Conservation (phyloP, 1,284 basidiomycete species). For the Moesziomyces aphidis region DNA sequence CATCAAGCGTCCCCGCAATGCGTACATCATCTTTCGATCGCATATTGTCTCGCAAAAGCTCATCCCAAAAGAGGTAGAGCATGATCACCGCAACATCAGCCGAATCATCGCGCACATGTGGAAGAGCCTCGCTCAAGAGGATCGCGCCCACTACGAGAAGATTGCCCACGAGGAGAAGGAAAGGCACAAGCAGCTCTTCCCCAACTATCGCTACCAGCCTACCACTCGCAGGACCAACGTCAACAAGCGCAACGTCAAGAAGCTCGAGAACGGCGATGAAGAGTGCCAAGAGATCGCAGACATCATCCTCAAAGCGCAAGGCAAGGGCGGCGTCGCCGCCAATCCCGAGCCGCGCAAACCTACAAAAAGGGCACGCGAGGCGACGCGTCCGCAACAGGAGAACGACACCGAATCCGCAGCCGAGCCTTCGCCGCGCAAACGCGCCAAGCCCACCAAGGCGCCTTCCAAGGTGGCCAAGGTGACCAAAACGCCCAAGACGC, state of each 20-base stretch:
- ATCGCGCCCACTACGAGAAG: constrained; percentile 52
- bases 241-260: constrained; percentile 47
- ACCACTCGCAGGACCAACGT: constrained; percentile 34
- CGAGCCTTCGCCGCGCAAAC: not conserved
- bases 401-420: not conserved
- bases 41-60: constrained; percentile 83
- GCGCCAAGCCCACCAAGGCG: not conserved
- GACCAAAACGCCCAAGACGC: constrained; percentile 4
- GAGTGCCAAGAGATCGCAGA: constrained; percentile 61
- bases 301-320: constrained; percentile 56
- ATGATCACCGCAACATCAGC: constrained; percentile 80
- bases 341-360: constrained; percentile 14
- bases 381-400: constrained; percentile 7
- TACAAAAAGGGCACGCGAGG: constrained; percentile 26
- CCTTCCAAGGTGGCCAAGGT: constrained; percentile 16
- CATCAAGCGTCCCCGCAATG: constrained; percentile 91
- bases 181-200: constrained; percentile 52
- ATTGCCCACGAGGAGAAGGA: constrained; percentile 59
- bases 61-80: constrained; percentile 83
- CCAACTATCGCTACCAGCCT: constrained; percentile 63
- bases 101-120: constrained; percentile 69
- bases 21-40: constrained; percentile 92
- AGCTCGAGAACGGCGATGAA: constrained; percentile 53
- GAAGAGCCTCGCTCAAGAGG: constrained; percentile 54
- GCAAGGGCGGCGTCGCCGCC: constrained; percentile 43